A percentile compares a stretch with the other conserved stretches of the same genome.
Evolutionary conservation across 2,329 filamentous ascomycete species (phyloP).

Genomic region (Trichoderma harzianum): DNA sequence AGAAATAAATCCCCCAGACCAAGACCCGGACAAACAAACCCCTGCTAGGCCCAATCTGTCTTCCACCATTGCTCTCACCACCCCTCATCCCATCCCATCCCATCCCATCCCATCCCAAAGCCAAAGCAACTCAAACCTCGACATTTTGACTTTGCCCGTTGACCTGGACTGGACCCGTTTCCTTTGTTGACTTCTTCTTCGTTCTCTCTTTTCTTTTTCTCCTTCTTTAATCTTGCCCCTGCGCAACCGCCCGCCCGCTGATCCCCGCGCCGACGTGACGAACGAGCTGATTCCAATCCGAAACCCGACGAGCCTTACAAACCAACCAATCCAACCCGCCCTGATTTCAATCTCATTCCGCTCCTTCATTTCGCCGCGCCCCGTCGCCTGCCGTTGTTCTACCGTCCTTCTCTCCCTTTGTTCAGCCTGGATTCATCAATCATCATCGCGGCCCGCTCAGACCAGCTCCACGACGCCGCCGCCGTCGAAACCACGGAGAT

Average conservation of each 20-base stretch:
- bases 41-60: conserved; percentile 13
- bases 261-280: conserved; percentile 23
- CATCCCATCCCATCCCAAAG: conserved; percentile 10
- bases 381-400: conserved; percentile 19
- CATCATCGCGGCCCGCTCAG: conserved; percentile 25
- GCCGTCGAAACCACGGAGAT: conserved; percentile 51
- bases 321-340: not conserved
- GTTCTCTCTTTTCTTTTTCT: not conserved
- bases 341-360: not conserved
- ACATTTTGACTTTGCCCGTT: not conserved
- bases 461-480: conserved; percentile 33
- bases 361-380: not conserved
- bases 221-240: conserved; percentile 3
- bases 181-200: conserved; percentile 14
- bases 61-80: conserved; percentile 10
- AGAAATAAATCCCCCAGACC: not conserved
- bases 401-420: conserved; percentile 20
- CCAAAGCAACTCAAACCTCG: not conserved
- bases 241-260: conserved; percentile 11
- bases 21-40: not conserved
- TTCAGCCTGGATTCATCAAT: conserved; percentile 53
- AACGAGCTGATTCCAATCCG: conserved; percentile 21
- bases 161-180: conserved; percentile 4
- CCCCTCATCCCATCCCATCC: conserved; percentile 10
- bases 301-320: not conserved